phyloP scores from a whole-genome alignment of 371 early-diverging fungal species.

The Mucor circinelloides region DNA sequence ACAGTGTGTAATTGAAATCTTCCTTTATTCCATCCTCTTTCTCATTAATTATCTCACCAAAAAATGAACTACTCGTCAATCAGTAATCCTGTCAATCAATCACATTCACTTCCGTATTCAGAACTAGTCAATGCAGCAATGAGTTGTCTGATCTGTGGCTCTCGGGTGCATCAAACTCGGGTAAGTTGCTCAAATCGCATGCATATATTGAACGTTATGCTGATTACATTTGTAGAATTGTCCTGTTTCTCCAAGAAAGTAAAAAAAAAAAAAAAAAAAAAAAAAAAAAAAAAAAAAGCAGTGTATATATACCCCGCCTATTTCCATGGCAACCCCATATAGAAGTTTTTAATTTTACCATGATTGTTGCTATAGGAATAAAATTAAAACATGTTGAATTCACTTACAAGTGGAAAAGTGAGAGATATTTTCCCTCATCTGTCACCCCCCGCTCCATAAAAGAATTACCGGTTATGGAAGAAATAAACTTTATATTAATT shows the following conservation, averaged over 20 bases:
- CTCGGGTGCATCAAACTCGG: slow-evolving; percentile 32
- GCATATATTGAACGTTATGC: neutral
- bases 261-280: neutral
- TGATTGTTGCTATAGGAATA: neutral
- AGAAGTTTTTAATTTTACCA: neutral
- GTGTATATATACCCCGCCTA: neutral
- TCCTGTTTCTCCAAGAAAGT: slow-evolving; percentile 28
- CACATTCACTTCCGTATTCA: neutral
- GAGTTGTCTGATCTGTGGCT: slow-evolving; percentile 31
- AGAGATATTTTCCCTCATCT: neutral
- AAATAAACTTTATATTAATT: neutral
- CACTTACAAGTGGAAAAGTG: neutral
- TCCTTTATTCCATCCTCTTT: neutral
- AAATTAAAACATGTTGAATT: neutral
- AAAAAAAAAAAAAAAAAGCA: neutral
- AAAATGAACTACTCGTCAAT: neutral
- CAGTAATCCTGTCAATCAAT: neutral
- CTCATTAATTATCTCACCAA: neutral
- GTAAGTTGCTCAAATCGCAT: slow-evolving; percentile 13
- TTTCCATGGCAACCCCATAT: neutral
- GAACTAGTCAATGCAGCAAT: slow-evolving; percentile 5
- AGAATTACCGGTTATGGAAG: neutral
- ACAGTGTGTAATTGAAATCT: neutral
- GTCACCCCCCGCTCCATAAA: neutral
- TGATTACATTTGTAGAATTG: slow-evolving; percentile 19